Conservation (phyloP, 2,329 filamentous ascomycete genomes). For the Colletotrichum costaricense region DNA sequence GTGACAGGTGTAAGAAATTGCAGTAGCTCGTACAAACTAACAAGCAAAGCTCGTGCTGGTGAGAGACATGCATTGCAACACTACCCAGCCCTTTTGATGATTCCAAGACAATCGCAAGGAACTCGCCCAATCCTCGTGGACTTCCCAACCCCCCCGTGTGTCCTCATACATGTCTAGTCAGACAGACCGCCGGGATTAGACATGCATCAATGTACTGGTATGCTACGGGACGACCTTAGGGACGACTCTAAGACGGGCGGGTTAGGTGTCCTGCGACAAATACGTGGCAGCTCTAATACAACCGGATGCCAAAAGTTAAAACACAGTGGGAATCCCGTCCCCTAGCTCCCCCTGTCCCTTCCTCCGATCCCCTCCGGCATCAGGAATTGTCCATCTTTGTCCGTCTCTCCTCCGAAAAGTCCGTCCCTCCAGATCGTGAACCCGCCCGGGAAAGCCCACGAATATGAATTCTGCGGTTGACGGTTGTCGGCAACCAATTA, state of each 20-base stretch:
- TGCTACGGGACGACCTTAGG: background rate
- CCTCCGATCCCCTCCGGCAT: background rate
- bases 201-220: background rate
- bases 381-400: background rate
- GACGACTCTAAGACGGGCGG: background rate
- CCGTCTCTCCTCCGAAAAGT: background rate
- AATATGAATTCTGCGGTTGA: background rate
- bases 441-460: background rate
- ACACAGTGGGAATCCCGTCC: background rate
- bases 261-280: constrained; percentile 12
- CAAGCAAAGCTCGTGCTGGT: background rate
- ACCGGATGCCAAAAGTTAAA: constrained; percentile 1
- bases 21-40: background rate
- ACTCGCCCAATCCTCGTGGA: constrained; percentile 13
- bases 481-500: background rate
- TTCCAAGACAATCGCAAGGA: background rate
- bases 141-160: background rate
- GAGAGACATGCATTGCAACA: constrained; percentile 17
- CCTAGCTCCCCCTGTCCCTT: background rate
- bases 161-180: constrained; percentile 7
- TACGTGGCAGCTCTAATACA: background rate
- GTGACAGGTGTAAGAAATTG: background rate
- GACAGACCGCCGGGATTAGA: background rate
- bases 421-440: background rate
- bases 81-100: background rate